Evolutionary conservation across 108 stramenopile genomes (phyloP).

Genomic region (Mediolabrus comicus): DNA sequence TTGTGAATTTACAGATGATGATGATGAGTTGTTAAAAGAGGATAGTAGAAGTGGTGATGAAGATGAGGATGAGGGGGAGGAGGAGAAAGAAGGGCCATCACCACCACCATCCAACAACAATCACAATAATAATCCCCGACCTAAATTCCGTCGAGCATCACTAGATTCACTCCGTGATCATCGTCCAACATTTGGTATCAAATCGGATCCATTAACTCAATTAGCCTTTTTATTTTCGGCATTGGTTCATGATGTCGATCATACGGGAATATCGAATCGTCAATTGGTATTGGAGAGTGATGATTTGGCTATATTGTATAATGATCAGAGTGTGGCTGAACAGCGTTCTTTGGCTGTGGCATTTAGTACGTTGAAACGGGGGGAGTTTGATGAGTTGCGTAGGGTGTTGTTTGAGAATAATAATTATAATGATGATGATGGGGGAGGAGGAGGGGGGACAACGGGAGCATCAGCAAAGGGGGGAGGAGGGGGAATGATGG

Average conservation of each 20-base stretch:
- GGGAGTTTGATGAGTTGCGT: constrained; percentile 24
- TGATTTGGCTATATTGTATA: constrained; percentile 14
- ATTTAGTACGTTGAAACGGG: constrained; percentile 21
- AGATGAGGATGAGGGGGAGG: neutral
- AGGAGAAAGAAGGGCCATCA: neutral
- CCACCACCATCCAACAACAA: neutral
- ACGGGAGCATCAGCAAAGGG: constrained; percentile 64
- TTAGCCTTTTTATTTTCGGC: constrained; percentile 46
- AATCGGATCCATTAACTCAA: constrained; percentile 29
- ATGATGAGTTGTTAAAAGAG: neutral
- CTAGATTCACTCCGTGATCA: neutral
- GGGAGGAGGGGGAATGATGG: constrained; percentile 62
- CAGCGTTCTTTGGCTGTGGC: constrained; percentile 35
- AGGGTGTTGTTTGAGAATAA: constrained; percentile 14
- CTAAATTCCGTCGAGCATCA: neutral
- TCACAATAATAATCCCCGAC: neutral
- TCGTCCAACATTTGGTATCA: constrained; percentile 28
- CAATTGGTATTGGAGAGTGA: constrained; percentile 17
- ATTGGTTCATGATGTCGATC: constrained; percentile 53
- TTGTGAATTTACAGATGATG: constrained; percentile 8
- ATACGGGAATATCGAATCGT: constrained; percentile 41
- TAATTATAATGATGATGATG: constrained; percentile 14
- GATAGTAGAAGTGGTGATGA: no score
- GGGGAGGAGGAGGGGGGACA: constrained; percentile 43
- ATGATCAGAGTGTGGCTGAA: constrained; percentile 26